phyloP scores from a whole-genome alignment of 495 filamentous ascomycete species.

The Poronia punctata region DNA sequence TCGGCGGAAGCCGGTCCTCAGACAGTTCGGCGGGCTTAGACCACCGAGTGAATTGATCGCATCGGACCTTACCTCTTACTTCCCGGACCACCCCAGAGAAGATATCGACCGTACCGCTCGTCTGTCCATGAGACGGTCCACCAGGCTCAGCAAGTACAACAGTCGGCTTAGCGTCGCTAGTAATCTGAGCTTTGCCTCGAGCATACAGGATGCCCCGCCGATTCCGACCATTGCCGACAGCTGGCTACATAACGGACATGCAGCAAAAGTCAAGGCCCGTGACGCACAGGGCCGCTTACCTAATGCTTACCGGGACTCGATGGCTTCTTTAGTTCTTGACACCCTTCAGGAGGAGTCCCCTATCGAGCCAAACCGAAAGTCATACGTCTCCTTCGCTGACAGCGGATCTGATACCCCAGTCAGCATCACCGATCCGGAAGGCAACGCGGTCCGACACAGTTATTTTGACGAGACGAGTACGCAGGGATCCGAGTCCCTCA shows the following conservation, averaged over 20 bases:
- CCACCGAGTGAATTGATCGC: constrained; percentile 97
- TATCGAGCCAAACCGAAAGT: constrained; percentile 83
- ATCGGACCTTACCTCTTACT: constrained; percentile 90
- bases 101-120: constrained; percentile 91
- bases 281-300: constrained; percentile 32
- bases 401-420: constrained; percentile 64
- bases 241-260: constrained; percentile 64
- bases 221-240: constrained; percentile 94
- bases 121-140: constrained; percentile 82
- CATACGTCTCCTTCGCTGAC: constrained; percentile 86
- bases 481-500: constrained; percentile 48
- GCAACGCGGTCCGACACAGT: constrained; percentile 57
- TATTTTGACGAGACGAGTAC: constrained; percentile 81
- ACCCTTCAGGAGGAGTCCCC: constrained; percentile 85
- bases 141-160: constrained; percentile 81
- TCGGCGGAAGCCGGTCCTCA: constrained; percentile 53
- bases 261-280: constrained; percentile 41
- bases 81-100: constrained; percentile 88
- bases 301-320: constrained; percentile 68
- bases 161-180: constrained; percentile 89
- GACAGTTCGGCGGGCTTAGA: constrained; percentile 77
- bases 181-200: constrained; percentile 87
- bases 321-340: constrained; percentile 81
- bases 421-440: constrained; percentile 67
- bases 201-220: constrained; percentile 79